These are phyloP conservation scores for Zizania latifolia DNA, from an alignment of 176 grass and related monocot genomes.

Conservation along the genomic window DNA sequence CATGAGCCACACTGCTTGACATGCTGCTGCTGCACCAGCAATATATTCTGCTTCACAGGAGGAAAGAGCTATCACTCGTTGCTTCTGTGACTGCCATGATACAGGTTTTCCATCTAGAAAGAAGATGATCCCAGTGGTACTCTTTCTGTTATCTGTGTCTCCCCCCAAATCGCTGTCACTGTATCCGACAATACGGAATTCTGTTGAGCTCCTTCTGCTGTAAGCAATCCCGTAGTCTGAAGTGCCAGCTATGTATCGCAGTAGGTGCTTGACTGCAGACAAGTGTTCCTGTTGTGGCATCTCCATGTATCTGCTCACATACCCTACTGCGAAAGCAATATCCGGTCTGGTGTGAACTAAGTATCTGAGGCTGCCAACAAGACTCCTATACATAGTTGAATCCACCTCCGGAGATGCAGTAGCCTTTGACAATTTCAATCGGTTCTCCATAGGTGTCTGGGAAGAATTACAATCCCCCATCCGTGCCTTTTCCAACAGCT, in stretches of 20 bases:
- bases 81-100: neutral
- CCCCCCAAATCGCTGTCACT: neutral
- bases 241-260: fast-evolving
- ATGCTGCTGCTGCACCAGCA: neutral
- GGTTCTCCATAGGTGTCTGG: fast-evolving
- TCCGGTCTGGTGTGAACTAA: neutral
- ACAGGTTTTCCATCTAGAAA: neutral
- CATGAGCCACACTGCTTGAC: neutral
- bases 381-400: fast-evolving
- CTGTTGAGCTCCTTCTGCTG: fast-evolving
- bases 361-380: neutral
- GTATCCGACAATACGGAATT: too few species aligned
- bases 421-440: fast-evolving
- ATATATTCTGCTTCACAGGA: neutral
- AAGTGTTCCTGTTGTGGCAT: neutral
- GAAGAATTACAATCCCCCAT: neutral
- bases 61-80: neutral
- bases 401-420: neutral
- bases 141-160: neutral
- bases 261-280: neutral
- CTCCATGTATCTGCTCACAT: neutral
- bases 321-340: neutral
- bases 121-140: fast-evolving
- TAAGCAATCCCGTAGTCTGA: fast-evolving
- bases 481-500: neutral